Evolutionary conservation across 1,284 basidiomycete genomes (phyloP), one percentile per base, ranked within the genome.

Genomic region (Cutaneotrichosporon sp.): DNA sequence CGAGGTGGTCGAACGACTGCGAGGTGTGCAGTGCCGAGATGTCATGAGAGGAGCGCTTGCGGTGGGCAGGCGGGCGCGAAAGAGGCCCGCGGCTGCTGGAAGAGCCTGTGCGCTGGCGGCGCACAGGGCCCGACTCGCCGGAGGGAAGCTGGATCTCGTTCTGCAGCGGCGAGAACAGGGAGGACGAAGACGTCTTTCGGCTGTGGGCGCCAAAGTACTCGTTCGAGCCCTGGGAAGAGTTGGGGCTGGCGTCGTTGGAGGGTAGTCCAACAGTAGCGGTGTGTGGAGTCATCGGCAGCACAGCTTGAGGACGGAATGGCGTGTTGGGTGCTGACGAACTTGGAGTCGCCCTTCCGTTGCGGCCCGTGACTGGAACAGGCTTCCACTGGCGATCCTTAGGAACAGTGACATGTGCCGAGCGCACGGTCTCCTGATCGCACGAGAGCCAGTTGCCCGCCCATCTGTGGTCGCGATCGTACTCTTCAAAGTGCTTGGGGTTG

Each of bases 401-500:
- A 1, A 66, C 52, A 14, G 63, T 62, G 14, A 75, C 68, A 42
- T 67, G 63, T 49, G 68, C 68, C 34, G 72, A 72, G 16, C 66
- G 62, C 11, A 78, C 69, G 2, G 53, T 56, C 58, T 79, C 74
- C 42, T 75, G 69, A 29, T 73, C 72, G 50, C 76, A 77, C 14
- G 72, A 66, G 1, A 80, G 64, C 77, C 77, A 80, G 18, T 68
- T 58, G 10, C 73, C 72, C 1, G 71, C 73, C 47, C 69, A 73
- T 2, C 64, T 61, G 10, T 67, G 55, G 54, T 75, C 71, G 7
- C 54, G 58, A 1, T 55, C 29, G 9, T 66, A 38, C 20, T 65
- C 60, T 16, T 60, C 59, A 60, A 65, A 63, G 16, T 50, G 66
- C 46, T 67, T 68, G 24, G 84, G 82, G 70, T 90, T 88, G 72